These are phyloP conservation scores for Tricholoma matsutake DNA, from an alignment of 768 basidiomycete genomes.

Conservation along the genomic window DNA sequence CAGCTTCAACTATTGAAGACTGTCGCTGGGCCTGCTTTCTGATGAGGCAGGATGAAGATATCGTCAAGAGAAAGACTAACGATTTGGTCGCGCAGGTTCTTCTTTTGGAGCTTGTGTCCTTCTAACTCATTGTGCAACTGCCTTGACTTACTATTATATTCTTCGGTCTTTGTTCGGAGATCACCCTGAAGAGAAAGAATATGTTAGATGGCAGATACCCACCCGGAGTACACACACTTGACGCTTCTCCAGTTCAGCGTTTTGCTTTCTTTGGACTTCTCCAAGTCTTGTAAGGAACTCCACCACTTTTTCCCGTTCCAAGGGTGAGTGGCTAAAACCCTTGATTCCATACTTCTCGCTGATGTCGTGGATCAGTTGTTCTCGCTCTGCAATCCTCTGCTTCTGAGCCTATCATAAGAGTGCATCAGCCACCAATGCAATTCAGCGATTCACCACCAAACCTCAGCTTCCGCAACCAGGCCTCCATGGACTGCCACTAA, in stretches of 20 bases:
- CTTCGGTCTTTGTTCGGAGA: slow-evolving; percentile 52
- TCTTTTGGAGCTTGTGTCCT: slow-evolving; percentile 50
- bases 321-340: slow-evolving; percentile 67
- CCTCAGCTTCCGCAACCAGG: slow-evolving; percentile 72
- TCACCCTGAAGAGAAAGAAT: slow-evolving; percentile 41
- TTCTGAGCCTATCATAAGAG: slow-evolving; percentile 59
- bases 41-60: background rate
- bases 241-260: slow-evolving; percentile 59
- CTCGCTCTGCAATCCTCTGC: slow-evolving; percentile 64
- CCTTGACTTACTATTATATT: slow-evolving; percentile 58
- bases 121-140: slow-evolving; percentile 55
- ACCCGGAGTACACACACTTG: slow-evolving; percentile 44
- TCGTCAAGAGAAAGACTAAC: slow-evolving; percentile 34
- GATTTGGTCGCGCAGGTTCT: slow-evolving; percentile 52
- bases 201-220: slow-evolving; percentile 1
- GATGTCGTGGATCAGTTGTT: slow-evolving; percentile 68
- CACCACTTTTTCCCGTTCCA: slow-evolving; percentile 66
- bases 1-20: slow-evolving; percentile 46
- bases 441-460: slow-evolving; percentile 17
- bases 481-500: slow-evolving; percentile 63
- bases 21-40: slow-evolving; percentile 48
- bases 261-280: slow-evolving; percentile 61
- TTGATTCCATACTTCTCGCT: slow-evolving; percentile 66
- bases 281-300: slow-evolving; percentile 70
- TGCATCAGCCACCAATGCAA: background rate